A percentile compares a stretch with the other conserved stretches of the same genome.
Conservation (phyloP, 768 basidiomycete genomes). For the Russula emetica region DNA sequence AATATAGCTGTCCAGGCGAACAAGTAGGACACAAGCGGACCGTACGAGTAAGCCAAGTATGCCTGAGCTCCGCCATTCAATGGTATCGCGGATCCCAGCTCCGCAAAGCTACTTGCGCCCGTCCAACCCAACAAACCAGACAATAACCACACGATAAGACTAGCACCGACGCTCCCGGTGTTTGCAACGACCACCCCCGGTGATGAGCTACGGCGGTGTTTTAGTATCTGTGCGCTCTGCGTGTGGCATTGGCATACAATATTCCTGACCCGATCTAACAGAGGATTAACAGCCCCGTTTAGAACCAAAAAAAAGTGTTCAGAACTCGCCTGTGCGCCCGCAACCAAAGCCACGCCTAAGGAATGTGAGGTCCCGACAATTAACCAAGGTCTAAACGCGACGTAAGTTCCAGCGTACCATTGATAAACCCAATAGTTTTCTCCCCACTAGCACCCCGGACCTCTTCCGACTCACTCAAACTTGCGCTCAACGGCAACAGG, state of each 20-base stretch:
- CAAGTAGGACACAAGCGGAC: slow-evolving; percentile 80
- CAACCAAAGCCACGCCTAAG: slow-evolving; percentile 78
- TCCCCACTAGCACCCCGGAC: slow-evolving; percentile 48
- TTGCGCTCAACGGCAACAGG: slow-evolving; percentile 71
- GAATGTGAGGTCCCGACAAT: background rate
- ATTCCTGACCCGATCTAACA: slow-evolving; percentile 85
- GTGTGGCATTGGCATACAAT: slow-evolving; percentile 53
- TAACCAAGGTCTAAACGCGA: background rate
- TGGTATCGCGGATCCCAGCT: slow-evolving; percentile 86
- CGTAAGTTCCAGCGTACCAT: slow-evolving; percentile 44
- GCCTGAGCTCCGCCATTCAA: slow-evolving; percentile 63
- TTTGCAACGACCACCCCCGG: slow-evolving; percentile 90
- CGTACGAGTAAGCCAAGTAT: slow-evolving; percentile 87
- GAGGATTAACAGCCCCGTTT: slow-evolving; percentile 3
- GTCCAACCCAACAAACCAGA: slow-evolving; percentile 91
- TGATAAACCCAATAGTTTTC: slow-evolving; percentile 71
- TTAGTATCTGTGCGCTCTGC: slow-evolving; percentile 13
- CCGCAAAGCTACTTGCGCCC: slow-evolving; percentile 90
- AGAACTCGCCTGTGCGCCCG: slow-evolving; percentile 65
- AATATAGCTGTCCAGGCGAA: slow-evolving; percentile 95
- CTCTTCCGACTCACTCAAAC: slow-evolving; percentile 65
- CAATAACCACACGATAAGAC: slow-evolving; percentile 76
- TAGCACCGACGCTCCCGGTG: slow-evolving; percentile 84
- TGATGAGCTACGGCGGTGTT: slow-evolving; percentile 58
- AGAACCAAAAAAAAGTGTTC: slow-evolving; percentile 6